Conservation (phyloP, 768 basidiomycete species). For the Podaxis mareebaensis region DNA sequence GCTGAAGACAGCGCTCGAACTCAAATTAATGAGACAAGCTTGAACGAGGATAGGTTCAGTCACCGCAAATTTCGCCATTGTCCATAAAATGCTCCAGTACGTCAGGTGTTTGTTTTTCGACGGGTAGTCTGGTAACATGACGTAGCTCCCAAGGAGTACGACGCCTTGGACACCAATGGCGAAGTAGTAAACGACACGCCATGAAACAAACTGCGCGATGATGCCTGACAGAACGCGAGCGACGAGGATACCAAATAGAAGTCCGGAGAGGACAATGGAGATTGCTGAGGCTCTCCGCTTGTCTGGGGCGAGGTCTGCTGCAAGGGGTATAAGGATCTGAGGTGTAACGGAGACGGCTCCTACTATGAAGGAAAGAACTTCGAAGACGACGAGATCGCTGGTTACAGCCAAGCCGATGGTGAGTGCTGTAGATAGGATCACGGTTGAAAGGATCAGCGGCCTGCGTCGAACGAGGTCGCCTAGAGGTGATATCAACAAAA, state of each 20-base stretch:
- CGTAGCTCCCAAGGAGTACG: constrained; percentile 60
- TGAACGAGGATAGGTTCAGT: constrained; percentile 84
- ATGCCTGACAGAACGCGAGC: constrained; percentile 77
- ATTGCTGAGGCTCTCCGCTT: constrained; percentile 73
- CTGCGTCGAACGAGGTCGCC: constrained; percentile 83
- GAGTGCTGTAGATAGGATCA: constrained; percentile 53
- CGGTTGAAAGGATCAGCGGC: constrained; percentile 62
- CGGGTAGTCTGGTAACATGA: constrained; percentile 81
- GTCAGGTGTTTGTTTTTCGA: constrained; percentile 66
- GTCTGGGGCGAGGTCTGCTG: constrained; percentile 81
- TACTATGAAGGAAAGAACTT: constrained; percentile 68
- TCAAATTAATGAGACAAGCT: constrained; percentile 58
- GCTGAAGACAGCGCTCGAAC: constrained; percentile 58
- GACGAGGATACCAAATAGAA: constrained; percentile 72
- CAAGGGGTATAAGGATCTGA: constrained; percentile 75
- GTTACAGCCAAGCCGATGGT: constrained; percentile 76
- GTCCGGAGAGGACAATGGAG: constrained; percentile 67
- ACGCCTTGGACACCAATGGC: constrained; percentile 68
- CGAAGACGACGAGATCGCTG: constrained; percentile 56
- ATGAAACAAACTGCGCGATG: constrained; percentile 69
- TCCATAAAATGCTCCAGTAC: constrained; percentile 68
- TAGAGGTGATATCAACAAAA: constrained; percentile 76
- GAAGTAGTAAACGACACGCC: constrained; percentile 78
- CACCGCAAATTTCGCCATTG: constrained; percentile 74
- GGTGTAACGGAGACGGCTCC: constrained; percentile 73